Evolutionary conservation across 176 grass and related monocot genomes (phyloP).

Genomic region (Raddia guianensis): DNA sequence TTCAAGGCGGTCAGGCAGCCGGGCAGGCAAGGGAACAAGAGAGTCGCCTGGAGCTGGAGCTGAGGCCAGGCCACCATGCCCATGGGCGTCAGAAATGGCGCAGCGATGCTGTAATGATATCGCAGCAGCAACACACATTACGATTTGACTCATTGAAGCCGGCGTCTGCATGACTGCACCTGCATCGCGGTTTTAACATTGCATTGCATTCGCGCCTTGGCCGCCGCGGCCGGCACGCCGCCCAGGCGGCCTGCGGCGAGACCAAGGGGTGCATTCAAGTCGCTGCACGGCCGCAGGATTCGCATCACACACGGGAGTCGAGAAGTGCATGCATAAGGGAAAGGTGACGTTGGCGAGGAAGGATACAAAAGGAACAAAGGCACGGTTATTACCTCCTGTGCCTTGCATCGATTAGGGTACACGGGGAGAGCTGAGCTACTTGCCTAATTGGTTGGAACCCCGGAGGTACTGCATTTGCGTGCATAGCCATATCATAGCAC

Average conservation of each 20-base stretch:
- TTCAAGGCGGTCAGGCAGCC: not conserved
- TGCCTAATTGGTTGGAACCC: conserved; percentile 22
- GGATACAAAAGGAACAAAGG: not conserved
- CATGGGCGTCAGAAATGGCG: not conserved
- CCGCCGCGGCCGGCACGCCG: not conserved
- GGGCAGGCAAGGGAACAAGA: not conserved
- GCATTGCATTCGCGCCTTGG: not conserved
- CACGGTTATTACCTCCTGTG: not conserved
- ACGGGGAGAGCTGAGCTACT: not conserved
- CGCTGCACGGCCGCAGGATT: conserved; percentile 21
- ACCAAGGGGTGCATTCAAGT: conserved; percentile 25
- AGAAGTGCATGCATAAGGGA: not conserved
- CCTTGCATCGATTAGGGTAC: conserved; percentile 29
- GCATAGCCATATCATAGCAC: no score
- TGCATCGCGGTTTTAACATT: no score
- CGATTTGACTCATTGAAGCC: conserved; percentile 14
- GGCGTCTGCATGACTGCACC: conserved; percentile 6
- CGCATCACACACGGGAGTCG: conserved; percentile 1
- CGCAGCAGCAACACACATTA: conserved; percentile 17
- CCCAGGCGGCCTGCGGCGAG: conserved; percentile 9
- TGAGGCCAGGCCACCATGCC: not conserved
- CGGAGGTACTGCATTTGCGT: not conserved
- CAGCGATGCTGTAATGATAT: conserved; percentile 22
- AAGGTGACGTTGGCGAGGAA: not conserved
- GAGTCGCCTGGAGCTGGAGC: conserved; percentile 33